Percentiles rank a stretch among this genome's conserved stretches.
Evolutionary conservation across 129 eudicot species (phyloP).

Genomic region (Pulicaria dysenterica): DNA sequence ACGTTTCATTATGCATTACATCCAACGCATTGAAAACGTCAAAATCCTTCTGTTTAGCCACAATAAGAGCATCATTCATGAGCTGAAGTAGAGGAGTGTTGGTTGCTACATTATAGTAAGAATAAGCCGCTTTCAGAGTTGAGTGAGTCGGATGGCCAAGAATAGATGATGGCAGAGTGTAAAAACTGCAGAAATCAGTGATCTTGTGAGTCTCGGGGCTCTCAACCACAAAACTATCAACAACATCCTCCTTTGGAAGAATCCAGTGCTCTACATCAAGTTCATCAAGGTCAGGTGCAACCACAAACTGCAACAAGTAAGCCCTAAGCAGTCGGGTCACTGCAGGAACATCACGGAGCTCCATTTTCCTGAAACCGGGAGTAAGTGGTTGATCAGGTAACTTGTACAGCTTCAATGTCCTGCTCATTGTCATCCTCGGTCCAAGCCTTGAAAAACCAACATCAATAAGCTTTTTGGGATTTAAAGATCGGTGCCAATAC

Average conservation of each 20-base stretch:
- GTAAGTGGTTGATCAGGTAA: constrained; percentile 46
- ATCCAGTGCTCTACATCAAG: constrained; percentile 66
- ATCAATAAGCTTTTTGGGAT: constrained; percentile 65
- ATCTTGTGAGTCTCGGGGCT: constrained; percentile 51
- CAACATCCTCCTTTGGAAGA: constrained; percentile 55
- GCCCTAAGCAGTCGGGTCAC: constrained; percentile 53
- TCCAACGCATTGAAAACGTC: constrained; percentile 68
- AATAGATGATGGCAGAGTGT: constrained; percentile 55
- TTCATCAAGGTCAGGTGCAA: constrained; percentile 67
- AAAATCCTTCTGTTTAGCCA: constrained; percentile 55
- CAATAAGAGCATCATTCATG: constrained; percentile 61
- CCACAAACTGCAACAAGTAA: constrained; percentile 46
- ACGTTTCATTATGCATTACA: constrained; percentile 52
- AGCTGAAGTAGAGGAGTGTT: constrained; percentile 56
- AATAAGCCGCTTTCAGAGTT: constrained; percentile 57
- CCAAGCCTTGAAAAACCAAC: constrained; percentile 64
- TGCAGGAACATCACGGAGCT: constrained; percentile 61
- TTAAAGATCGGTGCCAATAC: constrained; percentile 61
- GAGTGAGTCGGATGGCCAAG: constrained; percentile 56
- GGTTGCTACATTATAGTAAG: constrained; percentile 58
- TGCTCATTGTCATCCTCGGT: constrained; percentile 67
- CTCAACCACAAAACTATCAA: constrained; percentile 57
- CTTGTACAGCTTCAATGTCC: constrained; percentile 59
- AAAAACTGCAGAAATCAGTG: constrained; percentile 65
- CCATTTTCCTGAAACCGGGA: constrained; percentile 62